Conservation (phyloP, 495 filamentous ascomycete species). For the Umbilicaria muhlenbergii region DNA sequence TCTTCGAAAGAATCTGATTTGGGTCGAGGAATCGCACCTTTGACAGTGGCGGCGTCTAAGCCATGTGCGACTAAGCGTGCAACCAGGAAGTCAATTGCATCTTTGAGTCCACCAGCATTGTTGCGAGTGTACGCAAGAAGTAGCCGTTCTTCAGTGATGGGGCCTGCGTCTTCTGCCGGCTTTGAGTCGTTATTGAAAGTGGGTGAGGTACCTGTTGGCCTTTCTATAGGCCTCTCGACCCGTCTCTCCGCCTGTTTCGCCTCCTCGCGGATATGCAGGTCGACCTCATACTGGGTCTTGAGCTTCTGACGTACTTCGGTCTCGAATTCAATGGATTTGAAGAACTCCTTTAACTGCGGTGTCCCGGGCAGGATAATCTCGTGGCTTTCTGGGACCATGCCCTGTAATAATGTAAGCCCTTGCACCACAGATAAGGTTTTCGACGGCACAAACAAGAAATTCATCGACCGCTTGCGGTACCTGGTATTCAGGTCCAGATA, state of each 20-base stretch:
- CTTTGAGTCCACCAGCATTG: conserved; percentile 87
- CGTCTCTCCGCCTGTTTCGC: conserved; percentile 27
- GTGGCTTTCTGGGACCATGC: conserved; percentile 93
- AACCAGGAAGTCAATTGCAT: conserved; percentile 89
- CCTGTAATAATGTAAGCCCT: conserved; percentile 31
- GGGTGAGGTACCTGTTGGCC: conserved; percentile 23
- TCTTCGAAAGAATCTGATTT: conserved; percentile 99
- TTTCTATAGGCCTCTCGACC: conserved; percentile 12
- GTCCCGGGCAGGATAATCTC: conserved; percentile 72
- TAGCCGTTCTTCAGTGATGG: conserved; percentile 34
- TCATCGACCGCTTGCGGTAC: conserved; percentile 90
- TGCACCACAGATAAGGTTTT: neutral
- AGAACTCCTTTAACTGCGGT: conserved; percentile 54
- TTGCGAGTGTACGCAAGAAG: conserved; percentile 80
- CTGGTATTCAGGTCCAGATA: conserved; percentile 93
- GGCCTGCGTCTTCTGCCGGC: conserved; percentile 22
- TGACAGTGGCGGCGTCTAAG: conserved; percentile 73
- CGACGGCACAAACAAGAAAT: conserved; percentile 49
- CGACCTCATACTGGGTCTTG: conserved; percentile 79
- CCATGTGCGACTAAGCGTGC: conserved; percentile 65
- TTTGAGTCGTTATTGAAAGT: conserved; percentile 15
- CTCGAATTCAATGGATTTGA: conserved; percentile 63
- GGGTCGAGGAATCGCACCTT: conserved; percentile 83
- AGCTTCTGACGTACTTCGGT: conserved; percentile 68
- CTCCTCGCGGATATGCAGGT: conserved; percentile 50